These are phyloP conservation scores for Phylloporus rhodoxanthus DNA, from an alignment of 768 basidiomycete species.

Conservation along the genomic window DNA sequence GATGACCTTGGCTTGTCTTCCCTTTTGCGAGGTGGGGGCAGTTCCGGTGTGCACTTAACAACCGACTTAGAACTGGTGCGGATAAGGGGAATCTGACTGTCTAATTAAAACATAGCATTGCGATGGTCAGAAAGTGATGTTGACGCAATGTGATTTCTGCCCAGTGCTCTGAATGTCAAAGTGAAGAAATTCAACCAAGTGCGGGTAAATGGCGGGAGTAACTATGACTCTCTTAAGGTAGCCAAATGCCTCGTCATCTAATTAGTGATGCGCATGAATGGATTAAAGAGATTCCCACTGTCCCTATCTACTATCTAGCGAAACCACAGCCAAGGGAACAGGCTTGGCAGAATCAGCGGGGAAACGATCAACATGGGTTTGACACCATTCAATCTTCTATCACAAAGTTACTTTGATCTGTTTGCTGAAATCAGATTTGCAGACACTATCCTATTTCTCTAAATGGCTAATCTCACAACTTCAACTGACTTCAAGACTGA, in stretches of 20 bases:
- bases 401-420: too few species aligned
- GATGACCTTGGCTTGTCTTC: slow-evolving; percentile 46
- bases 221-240: neutral
- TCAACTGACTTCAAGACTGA: too few species aligned
- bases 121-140: neutral
- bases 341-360: slow-evolving; percentile 23
- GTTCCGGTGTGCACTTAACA: slow-evolving; percentile 60
- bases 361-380: too few species aligned
- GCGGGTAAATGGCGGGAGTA: neutral
- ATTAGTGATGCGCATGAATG: neutral
- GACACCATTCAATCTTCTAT: too few species aligned
- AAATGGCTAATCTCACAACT: too few species aligned
- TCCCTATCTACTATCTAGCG: too few species aligned
- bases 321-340: slow-evolving; percentile 29
- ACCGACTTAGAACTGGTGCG: slow-evolving; percentile 71
- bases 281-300: neutral
- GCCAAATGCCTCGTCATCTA: neutral
- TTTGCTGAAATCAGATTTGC: too few species aligned
- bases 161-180: neutral
- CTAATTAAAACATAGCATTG: neutral
- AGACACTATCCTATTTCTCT: too few species aligned
- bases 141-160: neutral
- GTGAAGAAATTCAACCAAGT: neutral
- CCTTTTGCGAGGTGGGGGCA: slow-evolving; percentile 30
- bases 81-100: slow-evolving; percentile 78